Evolutionary conservation across 345 rosid genomes (phyloP), one percentile per base, ranked within the genome.

Genomic region (Pelargonium nanum): DNA sequence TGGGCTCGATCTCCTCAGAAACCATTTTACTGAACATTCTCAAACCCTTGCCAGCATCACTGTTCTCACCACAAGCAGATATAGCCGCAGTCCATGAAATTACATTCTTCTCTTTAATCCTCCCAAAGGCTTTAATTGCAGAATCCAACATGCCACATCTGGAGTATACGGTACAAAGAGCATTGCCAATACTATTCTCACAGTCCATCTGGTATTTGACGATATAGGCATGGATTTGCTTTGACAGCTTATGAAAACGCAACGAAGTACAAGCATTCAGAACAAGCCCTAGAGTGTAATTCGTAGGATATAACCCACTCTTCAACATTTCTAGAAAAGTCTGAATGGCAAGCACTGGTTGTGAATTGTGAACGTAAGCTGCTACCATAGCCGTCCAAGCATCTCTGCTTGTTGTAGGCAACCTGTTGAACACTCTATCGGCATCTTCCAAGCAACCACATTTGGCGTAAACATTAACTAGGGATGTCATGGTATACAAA

Each of bases 161-260:
- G 5, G 87, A 74, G 77, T 85, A 85, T 19, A 82, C 66, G 67
- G 74, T 74, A 60, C 85, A 81, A 8, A 84, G 83, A n/a, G 89
- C 68, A 74, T 81, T 81, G 48, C 86, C 86, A 61, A 81, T 70
- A 54, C 86, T 79, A 0, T 82, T 22, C 26, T 77, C 77, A 13
- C 65, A 64, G 19, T 74, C 81, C 53, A 68, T 60, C 70, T 48
- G 44, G 65, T 81, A 79, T 66, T 84, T 84, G 26, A 81, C 65
- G 61, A 64, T 56, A 26, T 70, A 76, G 21, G 73, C 89, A 62
- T 84, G 89, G 57, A 81, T 70, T 58, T 84, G 89, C 61, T 70
- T 74, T 56, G 80, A 86, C 44, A 81, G 40, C 59, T 72, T 59
- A 20, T 70, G 24, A 20, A 71, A 79, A 15, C 56, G 40, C 68